Evolutionary conservation across 2,329 filamentous ascomycete species (phyloP), one percentile per base, ranked within the genome.

Genomic region (Rhytidhysteron rufulum): DNA sequence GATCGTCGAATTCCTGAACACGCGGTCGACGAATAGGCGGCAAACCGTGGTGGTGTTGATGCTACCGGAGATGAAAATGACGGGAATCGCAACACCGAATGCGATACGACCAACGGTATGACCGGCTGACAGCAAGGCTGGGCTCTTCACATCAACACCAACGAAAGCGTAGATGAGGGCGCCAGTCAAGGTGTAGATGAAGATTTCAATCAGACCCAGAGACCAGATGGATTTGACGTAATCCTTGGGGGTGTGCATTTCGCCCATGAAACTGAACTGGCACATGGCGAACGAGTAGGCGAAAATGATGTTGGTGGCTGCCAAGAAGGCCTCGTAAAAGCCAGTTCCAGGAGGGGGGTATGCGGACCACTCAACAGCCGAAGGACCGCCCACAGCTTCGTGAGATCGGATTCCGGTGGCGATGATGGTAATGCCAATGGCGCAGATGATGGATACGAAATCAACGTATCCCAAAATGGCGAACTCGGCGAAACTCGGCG

Each of bases 31-130:
- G 42, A 85, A 68, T 51, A 83, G 83, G 54, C 84, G 85, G 40
- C 72, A 73, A 2, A 80, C 80, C 2, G 86, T 78, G 43, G 83
- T 78, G 10, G 77, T 82, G 55, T 85, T 82, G 47, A 88, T 83
- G 5, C 86, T 82, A 39, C 83, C 84, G 0, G 83, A 80, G 36
- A 88, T 78, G 34, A 87, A 69, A 42, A 87, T 86, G 2, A 84
- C 86, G 11, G 83, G 83, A 2, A 83, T 71, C 0, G 83, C 83
- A 43, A 87, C 69, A 18, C 80, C 82, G 64, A 80, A 87, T 10
- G 83, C 82, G 9, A 83, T 66, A 55, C 85, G 85, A 17, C 76
- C 71, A 34, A 86, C 65, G 0, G 73, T 54, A 2, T 58, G 58
- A 3, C 73, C 71, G 6, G 82, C 77, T 0, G 82, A 84, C 6